Evolutionary conservation across 495 filamentous ascomycete genomes (phyloP), one percentile per base, ranked within the genome.

Genomic region (Stereocaulon alpinum): DNA sequence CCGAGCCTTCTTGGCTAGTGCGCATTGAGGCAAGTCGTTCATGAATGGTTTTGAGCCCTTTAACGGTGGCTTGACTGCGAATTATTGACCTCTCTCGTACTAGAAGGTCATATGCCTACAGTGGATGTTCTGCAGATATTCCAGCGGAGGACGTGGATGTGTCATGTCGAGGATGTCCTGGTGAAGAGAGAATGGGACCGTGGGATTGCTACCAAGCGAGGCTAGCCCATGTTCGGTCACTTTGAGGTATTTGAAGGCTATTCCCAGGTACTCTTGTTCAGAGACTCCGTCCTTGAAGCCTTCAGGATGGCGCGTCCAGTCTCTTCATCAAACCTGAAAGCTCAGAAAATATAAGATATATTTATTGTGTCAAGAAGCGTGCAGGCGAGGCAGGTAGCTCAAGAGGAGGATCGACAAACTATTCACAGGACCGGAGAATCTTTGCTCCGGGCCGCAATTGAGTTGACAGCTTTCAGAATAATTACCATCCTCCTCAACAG

Each of bases 151-250:
- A 24, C 4, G n/a, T 18, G 49, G 4, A 18, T 10, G 15, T 37
- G 29, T 37, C 29, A 18, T 3, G 18, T 6, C 14, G 52, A 24
- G n/a, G 1, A 15, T 41, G 20, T 42, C 41, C 15, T 41, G 10
- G 37, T 55, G 37, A 55, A 55, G 34, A 41, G 22, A 55, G 10
- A 20, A 29, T 20, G 20, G 24, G 20, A 15, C 37, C 34, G 17
- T 40, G 34, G 11, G 6, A 15, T 29, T 15, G 51, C 32, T 40
- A 18, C 37, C 12, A 41, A 37, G 51, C 34, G 37, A 55, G 52
- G 37, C 24, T 27, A 55, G 52, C 52, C 6, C 52, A 55, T 55
- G 14, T 40, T 55, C 34, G 34, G 41, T 30, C 37, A 55, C 52
- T 43, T 43, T 42, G 5, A 30, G 15, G 11, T 24, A 17, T 22